Conservation (phyloP, 2,329 filamentous ascomycete species). For the Ophiostoma australiae region DNA sequence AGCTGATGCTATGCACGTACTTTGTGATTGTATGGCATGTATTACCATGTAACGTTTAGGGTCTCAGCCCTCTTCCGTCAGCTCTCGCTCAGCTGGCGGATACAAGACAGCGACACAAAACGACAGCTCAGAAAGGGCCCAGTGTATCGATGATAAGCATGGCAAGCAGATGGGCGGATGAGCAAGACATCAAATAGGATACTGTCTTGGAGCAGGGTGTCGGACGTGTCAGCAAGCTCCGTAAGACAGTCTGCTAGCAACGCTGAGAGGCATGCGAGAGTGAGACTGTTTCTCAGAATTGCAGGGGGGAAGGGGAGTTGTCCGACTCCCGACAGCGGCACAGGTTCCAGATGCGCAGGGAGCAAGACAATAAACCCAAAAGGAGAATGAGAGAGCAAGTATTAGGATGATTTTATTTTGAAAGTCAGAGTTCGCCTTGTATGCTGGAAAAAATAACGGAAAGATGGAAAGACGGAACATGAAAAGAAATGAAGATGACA, state of each 20-base stretch:
- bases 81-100: slow-evolving; percentile 4
- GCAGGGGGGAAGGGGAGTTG: not conserved
- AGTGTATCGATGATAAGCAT: too few species aligned
- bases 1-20: not conserved
- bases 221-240: not conserved
- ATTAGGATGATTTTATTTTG: not conserved
- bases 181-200: not conserved
- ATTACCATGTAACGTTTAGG: not conserved
- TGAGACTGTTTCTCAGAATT: not conserved
- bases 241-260: not conserved
- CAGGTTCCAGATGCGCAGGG: not conserved
- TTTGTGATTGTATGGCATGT: not conserved
- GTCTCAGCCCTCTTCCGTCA: not conserved
- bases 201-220: not conserved
- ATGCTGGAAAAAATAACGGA: not conserved
- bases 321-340: not conserved
- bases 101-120: not conserved
- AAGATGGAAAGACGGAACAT: not conserved
- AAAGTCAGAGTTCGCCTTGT: not conserved
- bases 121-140: not conserved
- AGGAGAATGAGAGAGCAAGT: not conserved
- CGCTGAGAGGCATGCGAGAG: not conserved
- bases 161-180: not conserved
- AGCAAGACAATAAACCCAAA: not conserved
- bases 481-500: not conserved